Conservation (phyloP, 2,329 filamentous ascomycete genomes). For the Remersonia thermophila region DNA sequence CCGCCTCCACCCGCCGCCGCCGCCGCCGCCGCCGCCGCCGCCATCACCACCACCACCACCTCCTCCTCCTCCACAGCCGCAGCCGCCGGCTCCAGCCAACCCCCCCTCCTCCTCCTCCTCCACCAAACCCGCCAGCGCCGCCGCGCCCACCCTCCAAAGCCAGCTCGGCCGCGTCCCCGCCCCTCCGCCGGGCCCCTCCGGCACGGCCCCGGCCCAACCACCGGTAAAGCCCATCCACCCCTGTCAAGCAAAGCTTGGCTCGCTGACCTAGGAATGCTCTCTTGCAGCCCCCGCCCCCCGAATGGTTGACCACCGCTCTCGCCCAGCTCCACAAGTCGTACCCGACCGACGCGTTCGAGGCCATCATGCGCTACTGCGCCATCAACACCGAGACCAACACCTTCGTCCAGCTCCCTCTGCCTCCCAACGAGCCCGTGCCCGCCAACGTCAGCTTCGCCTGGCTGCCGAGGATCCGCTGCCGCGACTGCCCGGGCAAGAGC, state of each 20-base stretch:
- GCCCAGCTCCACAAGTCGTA: conserved; percentile 57
- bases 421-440: conserved; percentile 37
- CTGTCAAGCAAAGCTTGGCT: too few species aligned
- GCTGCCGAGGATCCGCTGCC: conserved; percentile 78
- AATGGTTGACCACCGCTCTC: conserved; percentile 72
- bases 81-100: conserved; percentile 30
- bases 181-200: conserved; percentile 29
- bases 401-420: conserved; percentile 37
- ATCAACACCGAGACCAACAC: conserved; percentile 61
- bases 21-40: conserved; percentile 31
- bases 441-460: conserved; percentile 65
- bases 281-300: conserved; percentile 72
- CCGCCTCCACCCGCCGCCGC: conserved; percentile 30
- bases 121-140: conserved; percentile 16
- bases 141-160: conserved; percentile 30
- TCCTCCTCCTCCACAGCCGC: conserved; percentile 28
- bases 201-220: conserved; percentile 18
- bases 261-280: too few species aligned
- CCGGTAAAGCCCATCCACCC: too few species aligned
- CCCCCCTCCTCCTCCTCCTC: conserved; percentile 43
- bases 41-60: conserved; percentile 21
- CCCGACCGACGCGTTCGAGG: conserved; percentile 74
- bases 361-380: conserved; percentile 78
- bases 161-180: conserved; percentile 59
- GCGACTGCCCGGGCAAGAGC: conserved; percentile 84